A percentile compares a stretch with the other conserved stretches of the same genome.
Evolutionary conservation across 208 protist genomes (phyloP).

Genomic region (Leishmania gerbilli): DNA sequence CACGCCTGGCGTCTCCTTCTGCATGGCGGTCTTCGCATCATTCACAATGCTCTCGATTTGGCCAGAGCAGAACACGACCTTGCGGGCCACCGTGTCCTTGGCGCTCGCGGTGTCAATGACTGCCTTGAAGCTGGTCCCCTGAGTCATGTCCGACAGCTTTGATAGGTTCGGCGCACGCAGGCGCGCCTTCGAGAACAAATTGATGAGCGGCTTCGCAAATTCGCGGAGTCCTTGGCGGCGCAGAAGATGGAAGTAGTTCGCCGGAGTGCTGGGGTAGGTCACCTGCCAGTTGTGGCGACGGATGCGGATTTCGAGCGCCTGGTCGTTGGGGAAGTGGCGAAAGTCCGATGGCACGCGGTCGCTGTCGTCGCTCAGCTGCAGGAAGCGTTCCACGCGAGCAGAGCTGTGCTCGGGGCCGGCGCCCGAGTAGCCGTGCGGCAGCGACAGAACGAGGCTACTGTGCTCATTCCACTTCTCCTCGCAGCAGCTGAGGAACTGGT

Average conservation of each 20-base stretch:
- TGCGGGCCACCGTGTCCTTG: conserved; percentile 62
- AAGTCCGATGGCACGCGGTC: conserved; percentile 78
- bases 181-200: conserved; percentile 94
- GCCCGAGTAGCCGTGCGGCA: conserved; percentile 99
- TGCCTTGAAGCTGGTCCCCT: conserved; percentile 63
- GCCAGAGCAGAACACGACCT: conserved; percentile 97
- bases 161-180: conserved; percentile 93
- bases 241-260: conserved; percentile 99
- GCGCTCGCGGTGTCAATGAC: conserved; percentile 30
- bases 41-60: conserved; percentile 98
- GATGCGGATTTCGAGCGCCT: conserved; percentile 78
- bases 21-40: conserved; percentile 59
- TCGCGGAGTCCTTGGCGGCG: conserved; percentile 96
- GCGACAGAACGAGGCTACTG: conserved; percentile 94
- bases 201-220: conserved; percentile 98
- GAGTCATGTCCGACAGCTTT: conserved; percentile 70
- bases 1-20: conserved; percentile 45
- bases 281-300: conserved; percentile 92
- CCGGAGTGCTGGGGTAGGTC: conserved; percentile 96
- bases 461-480: conserved; percentile 98
- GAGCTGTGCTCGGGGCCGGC: conserved; percentile 98
- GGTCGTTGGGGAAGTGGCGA: conserved; percentile 56
- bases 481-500: conserved; percentile 93
- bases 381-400: conserved; percentile 97
- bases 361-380: conserved; percentile 96